Base-by-base conservation (phyloP, 2,329 filamentous ascomycete genomes). In the Scedosporium aurantiacum region DNA sequence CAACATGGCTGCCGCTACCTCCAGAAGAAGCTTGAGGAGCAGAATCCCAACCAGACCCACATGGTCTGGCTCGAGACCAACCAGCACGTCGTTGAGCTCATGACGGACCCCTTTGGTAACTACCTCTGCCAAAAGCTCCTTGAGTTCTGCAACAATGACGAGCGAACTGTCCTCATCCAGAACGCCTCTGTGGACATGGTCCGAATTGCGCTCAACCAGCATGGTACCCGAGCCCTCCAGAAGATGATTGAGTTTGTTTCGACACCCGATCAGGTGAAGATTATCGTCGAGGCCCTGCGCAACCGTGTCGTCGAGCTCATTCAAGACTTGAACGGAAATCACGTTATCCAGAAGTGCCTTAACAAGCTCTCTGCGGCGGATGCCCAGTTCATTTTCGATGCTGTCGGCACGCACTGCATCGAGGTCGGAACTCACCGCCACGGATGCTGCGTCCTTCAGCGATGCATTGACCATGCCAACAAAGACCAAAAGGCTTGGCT, bases 241-340 rank as follows among this genome's bases (percentile, higher is more conserved):
- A 99, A 97, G 82, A 99, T 99, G 94, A 99, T 99, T 66, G 94
- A 99, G 75, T 95, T 90, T 72, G 90, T 99, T 69, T 89, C 87
- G 60, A 95, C 90, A 27, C 82, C 86, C 2, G 86, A 89, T 69
- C 94, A 99, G 75, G 89, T 93, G 58, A 81, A 89, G 67, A 88
- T 90, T 66, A 94, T 99, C 72, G 96, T 96, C 66, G 81, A 88
- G 61, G 90, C 94, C 14, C 82, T 99, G 58, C 83, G 87, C 65
- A 82, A 86, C 71, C 86, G 90, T 63, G 94, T 99, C 57, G 94
- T 99, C 21, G 88, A 94, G 68, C 82, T 99, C 61, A 97, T 99
- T 64, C 91, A 99, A 73, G 94, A 99, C 68, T 81, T 99, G 60
- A 99, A 99, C 70, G 94, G 94, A 73, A 99, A 99, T 70, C 94